These are phyloP conservation scores for Mayamaea pseudoterrestris DNA, from an alignment of 108 stramenopile genomes.

Conservation along the genomic window DNA sequence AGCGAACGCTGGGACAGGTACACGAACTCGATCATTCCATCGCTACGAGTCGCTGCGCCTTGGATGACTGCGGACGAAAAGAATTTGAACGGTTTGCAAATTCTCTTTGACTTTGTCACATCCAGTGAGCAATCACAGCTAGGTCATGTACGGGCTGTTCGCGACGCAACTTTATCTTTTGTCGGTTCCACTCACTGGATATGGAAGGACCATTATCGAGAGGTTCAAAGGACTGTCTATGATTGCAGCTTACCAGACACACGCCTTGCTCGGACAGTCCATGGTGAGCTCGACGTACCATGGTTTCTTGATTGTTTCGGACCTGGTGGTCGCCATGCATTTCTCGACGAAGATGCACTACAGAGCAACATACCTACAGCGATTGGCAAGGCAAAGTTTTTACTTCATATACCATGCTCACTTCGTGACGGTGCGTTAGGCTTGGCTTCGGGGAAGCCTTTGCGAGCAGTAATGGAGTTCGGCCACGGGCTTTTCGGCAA, in stretches of 20 bases:
- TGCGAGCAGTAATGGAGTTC: constrained; percentile 51
- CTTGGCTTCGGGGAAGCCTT: constrained; percentile 1
- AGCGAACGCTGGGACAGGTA: constrained; percentile 12
- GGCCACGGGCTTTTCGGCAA: constrained; percentile 69
- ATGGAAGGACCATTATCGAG: constrained; percentile 20
- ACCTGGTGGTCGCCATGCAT: constrained; percentile 18
- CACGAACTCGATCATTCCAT: constrained; percentile 18
- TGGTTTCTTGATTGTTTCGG: constrained; percentile 30
- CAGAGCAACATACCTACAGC: not conserved
- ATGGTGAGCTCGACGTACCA: constrained; percentile 48
- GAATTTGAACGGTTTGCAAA: constrained; percentile 20
- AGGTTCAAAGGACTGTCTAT: constrained; percentile 8
- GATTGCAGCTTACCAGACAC: constrained; percentile 4
- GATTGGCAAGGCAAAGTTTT: constrained; percentile 35
- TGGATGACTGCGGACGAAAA: constrained; percentile 16
- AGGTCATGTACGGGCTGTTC: constrained; percentile 19
- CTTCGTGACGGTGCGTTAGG: constrained; percentile 9
- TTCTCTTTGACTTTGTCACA: constrained; percentile 52
- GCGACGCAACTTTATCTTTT: constrained; percentile 22
- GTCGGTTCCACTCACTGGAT: constrained; percentile 16
- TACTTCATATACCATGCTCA: constrained; percentile 58
- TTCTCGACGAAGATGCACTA: constrained; percentile 16
- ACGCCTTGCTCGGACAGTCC: constrained; percentile 33
- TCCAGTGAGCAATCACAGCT: constrained; percentile 33
- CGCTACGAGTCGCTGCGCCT: constrained; percentile 26